A percentile compares a stretch with the other conserved stretches of the same genome.
Conservation (phyloP, 192 early-diverging fungal species). For the Gryganskiella cystojenkinii region DNA sequence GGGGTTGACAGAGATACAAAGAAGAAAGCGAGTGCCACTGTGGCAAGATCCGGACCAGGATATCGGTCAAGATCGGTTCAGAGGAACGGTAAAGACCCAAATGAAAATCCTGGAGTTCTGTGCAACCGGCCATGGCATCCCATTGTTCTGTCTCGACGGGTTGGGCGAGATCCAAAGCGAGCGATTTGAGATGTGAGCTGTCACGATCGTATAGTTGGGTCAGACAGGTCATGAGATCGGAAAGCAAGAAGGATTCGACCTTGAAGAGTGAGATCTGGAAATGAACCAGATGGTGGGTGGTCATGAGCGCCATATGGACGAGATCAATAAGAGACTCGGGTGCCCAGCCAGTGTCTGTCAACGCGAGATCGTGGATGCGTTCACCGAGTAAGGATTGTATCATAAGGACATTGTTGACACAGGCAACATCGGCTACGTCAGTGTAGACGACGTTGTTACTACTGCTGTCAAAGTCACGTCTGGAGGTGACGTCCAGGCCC, state of each 20-base stretch:
- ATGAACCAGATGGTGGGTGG: slow-evolving; percentile 21
- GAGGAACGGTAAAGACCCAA: slow-evolving; percentile 34
- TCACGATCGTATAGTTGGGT: slow-evolving; percentile 18
- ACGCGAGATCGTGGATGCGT: slow-evolving; percentile 27
- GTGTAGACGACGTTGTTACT: slow-evolving; percentile 18
- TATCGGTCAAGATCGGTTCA: slow-evolving; percentile 33
- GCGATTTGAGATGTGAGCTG: slow-evolving; percentile 8
- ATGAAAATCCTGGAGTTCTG: slow-evolving; percentile 37
- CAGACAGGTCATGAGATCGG: slow-evolving; percentile 24
- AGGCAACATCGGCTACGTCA: slow-evolving; percentile 31
- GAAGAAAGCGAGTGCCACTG: slow-evolving; percentile 19
- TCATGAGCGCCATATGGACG: slow-evolving; percentile 9
- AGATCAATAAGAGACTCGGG: slow-evolving; percentile 15
- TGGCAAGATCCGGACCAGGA: slow-evolving; percentile 23
- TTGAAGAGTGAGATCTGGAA: slow-evolving; percentile 40
- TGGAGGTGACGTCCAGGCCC: slow-evolving; percentile 32
- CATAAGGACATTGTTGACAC: slow-evolving; percentile 27
- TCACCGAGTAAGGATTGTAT: slow-evolving; percentile 36
- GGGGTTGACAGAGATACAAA: slow-evolving; percentile 48
- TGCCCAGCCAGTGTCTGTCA: slow-evolving; percentile 45
- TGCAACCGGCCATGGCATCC: slow-evolving; percentile 25
- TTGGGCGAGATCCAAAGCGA: slow-evolving; percentile 31
- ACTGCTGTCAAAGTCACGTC: slow-evolving; percentile 26
- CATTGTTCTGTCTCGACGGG: slow-evolving; percentile 6
- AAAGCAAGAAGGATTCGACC: slow-evolving; percentile 11